Base-by-base conservation (phyloP, 176 grass and related monocot species). In the Ensete ventricosum region DNA sequence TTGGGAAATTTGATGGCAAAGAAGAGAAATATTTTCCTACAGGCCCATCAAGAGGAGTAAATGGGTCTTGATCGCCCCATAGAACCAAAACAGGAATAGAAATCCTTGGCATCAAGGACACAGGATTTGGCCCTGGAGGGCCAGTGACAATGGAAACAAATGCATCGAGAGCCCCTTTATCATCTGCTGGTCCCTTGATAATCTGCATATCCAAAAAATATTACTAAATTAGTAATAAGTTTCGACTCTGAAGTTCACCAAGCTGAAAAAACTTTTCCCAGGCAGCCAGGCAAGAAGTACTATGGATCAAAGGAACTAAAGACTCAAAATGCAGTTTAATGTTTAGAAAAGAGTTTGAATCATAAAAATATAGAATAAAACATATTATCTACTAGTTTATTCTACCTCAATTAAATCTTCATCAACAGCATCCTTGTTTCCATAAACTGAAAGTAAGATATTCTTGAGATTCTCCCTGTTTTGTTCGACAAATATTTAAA, bases 71-170 rank as follows among this genome's bases (percentile, higher is more conserved):
- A 26, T 94, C 86, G 0, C 88, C 95, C 90, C 90, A 94, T 55
- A 94, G 73, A 60, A 99, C 69, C 81, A 99, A 81, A 54, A 94
- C 84, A 23, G 95, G 95, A n/a, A 87, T 54, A 50, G 82, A 83
- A 26, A 91, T 71, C 69, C 50, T 73, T 8, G 86, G 95, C 86
- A 99, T 91, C 73, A 91, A 79, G 27, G 80, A 77, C 10, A 86
- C 80, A 10, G 90, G 95, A 62, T 84, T 94, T 54, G 90, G 90
- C 12, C 90, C 88, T 6, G 95, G 82, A 12, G 88, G 95, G 1
- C 90, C 90, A 0, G 90, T 99, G 79, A 99, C 90, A 8, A 87
- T 93, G 20, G 95, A 99, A 80, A 99, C 82, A 79, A 99, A 99
- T 49, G 95, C 88, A 71, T 99, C 88, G 3, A 94, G 86, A 52